Evolutionary conservation across 2,329 filamentous ascomycete genomes (phyloP).

Genomic region (Furcasterigmium furcatum): DNA sequence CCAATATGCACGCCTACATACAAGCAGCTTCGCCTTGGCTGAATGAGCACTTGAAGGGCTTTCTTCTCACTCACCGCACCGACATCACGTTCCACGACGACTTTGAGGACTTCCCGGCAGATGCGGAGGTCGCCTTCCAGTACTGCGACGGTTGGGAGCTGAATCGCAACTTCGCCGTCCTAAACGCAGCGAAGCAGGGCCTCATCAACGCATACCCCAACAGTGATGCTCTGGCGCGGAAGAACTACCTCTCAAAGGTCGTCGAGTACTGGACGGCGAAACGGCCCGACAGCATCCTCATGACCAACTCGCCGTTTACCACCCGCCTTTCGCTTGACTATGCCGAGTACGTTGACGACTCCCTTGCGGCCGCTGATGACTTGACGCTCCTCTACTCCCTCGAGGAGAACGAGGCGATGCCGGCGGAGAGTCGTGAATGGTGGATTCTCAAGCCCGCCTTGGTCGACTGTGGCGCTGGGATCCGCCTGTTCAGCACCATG

Average conservation of each 20-base stretch:
- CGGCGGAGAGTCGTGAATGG: slow-evolving; percentile 25
- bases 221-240: slow-evolving; percentile 32
- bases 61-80: slow-evolving; percentile 21
- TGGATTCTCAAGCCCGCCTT: slow-evolving; percentile 36
- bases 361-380: slow-evolving; percentile 30
- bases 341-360: slow-evolving; percentile 32
- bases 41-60: slow-evolving; percentile 23
- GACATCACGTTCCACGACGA: slow-evolving; percentile 23
- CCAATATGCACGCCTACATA: slow-evolving; percentile 20
- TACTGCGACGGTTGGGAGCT: slow-evolving; percentile 30
- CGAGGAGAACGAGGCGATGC: slow-evolving; percentile 25
- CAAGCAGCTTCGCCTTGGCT: slow-evolving; percentile 24
- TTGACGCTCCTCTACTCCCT: slow-evolving; percentile 28
- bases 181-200: slow-evolving; percentile 22
- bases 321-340: slow-evolving; percentile 32
- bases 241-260: slow-evolving; percentile 28
- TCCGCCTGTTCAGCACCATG: slow-evolving; percentile 33
- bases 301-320: slow-evolving; percentile 24
- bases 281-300: slow-evolving; percentile 25
- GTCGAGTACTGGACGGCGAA: slow-evolving; percentile 33
- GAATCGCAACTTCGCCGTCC: slow-evolving; percentile 25
- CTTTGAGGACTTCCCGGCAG: slow-evolving; percentile 20
- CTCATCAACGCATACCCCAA: slow-evolving; percentile 35
- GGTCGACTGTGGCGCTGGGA: slow-evolving; percentile 34
- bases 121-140: slow-evolving; percentile 21